Conservation (phyloP, 805 yeast species). For the Kazachstania viticola region DNA sequence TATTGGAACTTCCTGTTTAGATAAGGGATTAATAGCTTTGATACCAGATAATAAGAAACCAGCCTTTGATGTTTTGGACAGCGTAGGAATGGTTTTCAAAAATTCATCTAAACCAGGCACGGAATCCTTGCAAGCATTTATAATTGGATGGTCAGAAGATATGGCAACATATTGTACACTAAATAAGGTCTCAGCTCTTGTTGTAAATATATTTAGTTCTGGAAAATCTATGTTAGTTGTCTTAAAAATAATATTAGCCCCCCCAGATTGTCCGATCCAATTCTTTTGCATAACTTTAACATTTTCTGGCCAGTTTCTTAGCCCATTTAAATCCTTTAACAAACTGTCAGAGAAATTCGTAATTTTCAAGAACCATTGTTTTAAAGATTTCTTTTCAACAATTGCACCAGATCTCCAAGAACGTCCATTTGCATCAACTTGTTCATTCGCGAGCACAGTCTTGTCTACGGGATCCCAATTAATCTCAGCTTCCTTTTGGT, state of each 20-base stretch:
- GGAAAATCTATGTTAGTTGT: conserved; percentile 16
- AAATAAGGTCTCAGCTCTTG: conserved; percentile 80
- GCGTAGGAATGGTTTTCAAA: conserved; percentile 28
- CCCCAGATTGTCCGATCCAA: conserved; percentile 88
- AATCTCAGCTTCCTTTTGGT: conserved; percentile 75
- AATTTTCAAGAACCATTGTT: conserved; percentile 91
- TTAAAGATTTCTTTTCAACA: conserved; percentile 70
- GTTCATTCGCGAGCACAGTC: conserved; percentile 93
- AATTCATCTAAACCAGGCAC: conserved; percentile 37
- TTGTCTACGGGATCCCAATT: conserved; percentile 97
- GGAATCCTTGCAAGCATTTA: conserved; percentile 26
- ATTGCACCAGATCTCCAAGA: conserved; percentile 97
- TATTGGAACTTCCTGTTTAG: conserved; percentile 44
- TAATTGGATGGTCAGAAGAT: conserved; percentile 59
- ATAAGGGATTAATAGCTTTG: conserved; percentile 49
- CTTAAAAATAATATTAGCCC: conserved; percentile 55
- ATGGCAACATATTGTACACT: conserved; percentile 78
- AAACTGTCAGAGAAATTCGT: conserved; percentile 68
- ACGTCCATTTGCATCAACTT: conserved; percentile 79
- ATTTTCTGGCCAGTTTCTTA: conserved; percentile 76
- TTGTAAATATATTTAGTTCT: conserved; percentile 55
- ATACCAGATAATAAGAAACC: conserved; percentile 45
- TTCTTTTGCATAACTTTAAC: conserved; percentile 84
- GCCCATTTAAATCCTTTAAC: conserved; percentile 46
- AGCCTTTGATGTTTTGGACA: conserved; percentile 39